A percentile compares a stretch with the other conserved stretches of the same genome.
These are phyloP conservation scores for Botryosphaeria dothidea DNA, from an alignment of 2,329 filamentous ascomycete genomes.

Conservation along the genomic window DNA sequence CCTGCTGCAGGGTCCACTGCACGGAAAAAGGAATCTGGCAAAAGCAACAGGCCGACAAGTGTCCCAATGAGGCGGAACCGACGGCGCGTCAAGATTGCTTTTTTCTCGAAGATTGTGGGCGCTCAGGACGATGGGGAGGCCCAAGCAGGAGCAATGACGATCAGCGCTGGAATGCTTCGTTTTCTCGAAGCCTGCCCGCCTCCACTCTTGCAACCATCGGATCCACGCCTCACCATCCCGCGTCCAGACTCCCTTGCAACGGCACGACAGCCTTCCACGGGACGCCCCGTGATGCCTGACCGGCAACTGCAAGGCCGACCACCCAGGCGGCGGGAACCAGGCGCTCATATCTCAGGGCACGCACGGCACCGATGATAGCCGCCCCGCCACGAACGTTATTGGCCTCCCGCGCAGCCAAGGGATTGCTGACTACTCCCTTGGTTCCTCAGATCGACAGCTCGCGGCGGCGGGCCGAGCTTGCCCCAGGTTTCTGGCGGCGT, in stretches of 20 bases:
- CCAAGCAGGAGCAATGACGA: not conserved
- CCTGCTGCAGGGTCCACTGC: not conserved
- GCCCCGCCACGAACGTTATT: not conserved
- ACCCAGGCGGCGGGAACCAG: not conserved
- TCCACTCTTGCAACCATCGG: not conserved
- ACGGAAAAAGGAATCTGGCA: not conserved
- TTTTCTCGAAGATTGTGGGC: not conserved
- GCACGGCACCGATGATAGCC: not conserved
- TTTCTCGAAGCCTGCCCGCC: not conserved
- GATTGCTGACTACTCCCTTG: not conserved
- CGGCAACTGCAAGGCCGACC: not conserved
- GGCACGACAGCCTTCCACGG: not conserved
- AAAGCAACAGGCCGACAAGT: not conserved
- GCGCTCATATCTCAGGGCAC: not conserved
- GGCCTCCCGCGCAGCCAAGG: not conserved
- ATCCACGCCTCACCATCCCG: not conserved
- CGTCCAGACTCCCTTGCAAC: not conserved
- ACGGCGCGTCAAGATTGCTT: not conserved
- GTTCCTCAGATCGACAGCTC: not conserved
- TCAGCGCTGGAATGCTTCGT: not conserved
- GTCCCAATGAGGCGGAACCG: not conserved
- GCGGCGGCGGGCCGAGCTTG: not conserved
- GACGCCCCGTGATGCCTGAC: not conserved
- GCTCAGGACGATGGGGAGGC: not conserved
- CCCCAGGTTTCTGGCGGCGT: constrained; percentile 1